Base-by-base conservation (phyloP, 306 rosid genomes). In the Pyrus pyrifolia region DNA sequence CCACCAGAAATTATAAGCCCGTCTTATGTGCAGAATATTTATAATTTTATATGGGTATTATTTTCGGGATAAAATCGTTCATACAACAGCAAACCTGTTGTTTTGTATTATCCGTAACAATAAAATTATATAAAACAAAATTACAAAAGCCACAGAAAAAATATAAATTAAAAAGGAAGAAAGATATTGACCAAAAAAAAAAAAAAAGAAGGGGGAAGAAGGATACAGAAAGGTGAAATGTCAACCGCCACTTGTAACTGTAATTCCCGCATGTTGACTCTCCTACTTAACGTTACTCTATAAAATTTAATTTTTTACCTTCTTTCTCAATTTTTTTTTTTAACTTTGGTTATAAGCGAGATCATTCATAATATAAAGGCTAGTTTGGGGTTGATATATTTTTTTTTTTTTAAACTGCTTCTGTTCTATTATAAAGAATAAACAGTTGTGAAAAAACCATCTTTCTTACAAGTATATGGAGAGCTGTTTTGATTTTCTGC, bases 1-100 rank as follows among this genome's bases (percentile, higher is more conserved):
- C 85, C 85, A 78, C 67, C 60, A 42, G 66, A 77, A 68, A 45
- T 8, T 21, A 30, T 45, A 19, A 27, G 18, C 46, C 59, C 77
- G 59, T 44, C 44, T 25, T 60, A 61, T 60, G 61, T 42, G 77
- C 51, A 60, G 44, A 64, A 64, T 30, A 29, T 8, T 17, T 18
- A 33, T 17, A 49, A 49, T 49, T 49, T 49, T 49, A 17, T 31
- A 22, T 21, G 60, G 23, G 68, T 64, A 31, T 4, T 64, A 64
- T 30, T 64, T 64, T 31, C 44, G 68, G 68, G 9, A 30, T 8
- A 64, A 64, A 64, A 64, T 64, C 19, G 68, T 64, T 64, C 22
- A 31, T 64, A 18, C 45, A 64, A 18, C 25, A 31, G 19, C 68
- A 64, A 64, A 64, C 23, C 68, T 64, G 25, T 60, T 60, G 62